Evolutionary conservation across 208 protist species (phyloP).

Genomic region (Lotmaria passim): DNA sequence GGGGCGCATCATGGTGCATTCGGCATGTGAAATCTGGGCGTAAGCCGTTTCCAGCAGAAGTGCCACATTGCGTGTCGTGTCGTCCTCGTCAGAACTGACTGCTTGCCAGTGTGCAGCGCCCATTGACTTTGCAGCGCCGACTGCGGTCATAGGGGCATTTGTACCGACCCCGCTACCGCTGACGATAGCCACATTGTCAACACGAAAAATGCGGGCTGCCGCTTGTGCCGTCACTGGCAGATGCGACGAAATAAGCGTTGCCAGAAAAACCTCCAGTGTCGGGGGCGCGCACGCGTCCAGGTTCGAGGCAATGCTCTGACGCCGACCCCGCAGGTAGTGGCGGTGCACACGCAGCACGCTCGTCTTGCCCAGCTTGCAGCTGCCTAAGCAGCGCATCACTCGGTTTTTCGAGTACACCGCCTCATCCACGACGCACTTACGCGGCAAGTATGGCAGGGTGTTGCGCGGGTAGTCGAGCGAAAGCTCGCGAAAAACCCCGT

Average conservation of each 20-base stretch:
- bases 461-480: constrained; percentile 29
- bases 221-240: not conserved
- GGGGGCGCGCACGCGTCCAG: not conserved
- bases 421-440: constrained; percentile 74
- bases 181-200: not conserved
- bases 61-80: constrained; percentile 3
- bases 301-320: not conserved
- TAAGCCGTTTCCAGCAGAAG: constrained; percentile 34
- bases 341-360: constrained; percentile 37
- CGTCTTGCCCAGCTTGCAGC: constrained; percentile 77
- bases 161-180: not conserved
- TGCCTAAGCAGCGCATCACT: constrained; percentile 78
- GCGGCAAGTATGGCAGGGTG: constrained; percentile 55
- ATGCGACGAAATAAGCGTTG: not conserved
- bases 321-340: constrained; percentile 4
- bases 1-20: constrained; percentile 37
- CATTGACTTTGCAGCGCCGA: too few species aligned
- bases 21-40: constrained; percentile 20
- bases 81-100: not conserved
- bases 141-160: too few species aligned
- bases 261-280: not conserved
- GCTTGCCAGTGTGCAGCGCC: not conserved
- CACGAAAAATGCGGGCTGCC: not conserved
- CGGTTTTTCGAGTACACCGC: constrained; percentile 86
- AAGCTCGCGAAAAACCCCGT: constrained; percentile 19